phyloP scores from a whole-genome alignment of 2,329 filamentous ascomycete genomes.

The Phaeoacremonium minimum region DNA sequence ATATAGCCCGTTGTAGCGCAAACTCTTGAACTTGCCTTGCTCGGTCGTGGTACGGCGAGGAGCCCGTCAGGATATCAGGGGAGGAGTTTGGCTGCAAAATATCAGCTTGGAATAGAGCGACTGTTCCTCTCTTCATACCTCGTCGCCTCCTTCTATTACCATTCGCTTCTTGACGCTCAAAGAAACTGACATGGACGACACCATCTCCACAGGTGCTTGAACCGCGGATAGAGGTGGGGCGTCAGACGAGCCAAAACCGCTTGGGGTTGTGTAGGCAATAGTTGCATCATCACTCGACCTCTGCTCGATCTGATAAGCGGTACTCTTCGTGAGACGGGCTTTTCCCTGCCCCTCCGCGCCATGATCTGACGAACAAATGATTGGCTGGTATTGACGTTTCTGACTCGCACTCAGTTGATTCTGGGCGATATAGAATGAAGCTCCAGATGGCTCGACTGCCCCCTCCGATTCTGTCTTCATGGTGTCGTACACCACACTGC shows the following conservation, averaged over 20 bases:
- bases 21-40: no score
- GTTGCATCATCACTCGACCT: conserved; percentile 25
- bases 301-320: conserved; percentile 8
- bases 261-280: conserved; percentile 29
- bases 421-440: conserved; percentile 27
- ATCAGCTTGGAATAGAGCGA: conserved; percentile 1
- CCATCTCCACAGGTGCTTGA: background rate
- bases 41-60: no score
- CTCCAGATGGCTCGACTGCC: conserved; percentile 1
- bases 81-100: conserved; percentile 5
- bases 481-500: conserved; percentile 5
- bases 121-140: background rate
- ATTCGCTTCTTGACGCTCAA: conserved; percentile 1
- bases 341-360: conserved; percentile 7
- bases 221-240: conserved; percentile 6
- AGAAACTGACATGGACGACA: conserved; percentile 1
- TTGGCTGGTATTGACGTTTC: conserved; percentile 27
- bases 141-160: background rate
- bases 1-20: no score
- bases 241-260: conserved; percentile 17
- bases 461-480: background rate
- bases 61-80: no score
- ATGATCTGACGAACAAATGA: conserved; percentile 15
- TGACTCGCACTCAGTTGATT: conserved; percentile 30
- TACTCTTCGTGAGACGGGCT: conserved; percentile 6